These are phyloP conservation scores for Monosporascus sp. DNA, from an alignment of 2,329 filamentous ascomycete genomes.

Conservation along the genomic window DNA sequence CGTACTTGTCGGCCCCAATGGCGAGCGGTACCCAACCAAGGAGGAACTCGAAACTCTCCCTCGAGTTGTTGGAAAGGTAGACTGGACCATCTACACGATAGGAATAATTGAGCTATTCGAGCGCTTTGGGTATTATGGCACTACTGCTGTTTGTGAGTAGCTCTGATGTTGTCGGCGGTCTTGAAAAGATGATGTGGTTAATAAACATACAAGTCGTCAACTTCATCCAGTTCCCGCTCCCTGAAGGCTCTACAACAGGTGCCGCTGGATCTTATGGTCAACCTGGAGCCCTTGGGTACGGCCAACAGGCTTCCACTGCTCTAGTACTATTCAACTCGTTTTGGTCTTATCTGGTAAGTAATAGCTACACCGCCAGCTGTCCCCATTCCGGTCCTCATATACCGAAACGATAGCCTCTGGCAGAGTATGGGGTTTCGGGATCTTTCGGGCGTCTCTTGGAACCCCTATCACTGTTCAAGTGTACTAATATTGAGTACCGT, in stretches of 20 bases:
- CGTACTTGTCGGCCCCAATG: slow-evolving; percentile 21
- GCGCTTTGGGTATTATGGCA: slow-evolving; percentile 62
- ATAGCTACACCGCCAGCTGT: slow-evolving; percentile 13
- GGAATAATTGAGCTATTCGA: slow-evolving; percentile 62
- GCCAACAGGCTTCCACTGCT: slow-evolving; percentile 22
- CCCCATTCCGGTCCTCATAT: too few relatives aligned
- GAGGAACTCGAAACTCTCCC: slow-evolving; percentile 47
- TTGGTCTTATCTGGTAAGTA: slow-evolving; percentile 26
- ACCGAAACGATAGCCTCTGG: background rate
- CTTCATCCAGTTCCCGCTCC: slow-evolving; percentile 55
- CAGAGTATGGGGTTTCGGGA: background rate
- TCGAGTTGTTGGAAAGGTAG: slow-evolving; percentile 50
- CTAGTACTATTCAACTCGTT: slow-evolving; percentile 26
- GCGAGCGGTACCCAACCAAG: slow-evolving; percentile 43
- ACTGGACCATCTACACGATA: slow-evolving; percentile 52
- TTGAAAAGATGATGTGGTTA: background rate
- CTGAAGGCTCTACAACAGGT: slow-evolving; percentile 45
- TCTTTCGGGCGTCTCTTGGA: too few relatives aligned
- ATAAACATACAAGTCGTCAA: slow-evolving; percentile 41
- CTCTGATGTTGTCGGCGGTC: background rate
- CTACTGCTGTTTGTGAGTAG: slow-evolving; percentile 53
- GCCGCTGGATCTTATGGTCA: slow-evolving; percentile 32
- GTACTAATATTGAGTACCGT: too few relatives aligned
- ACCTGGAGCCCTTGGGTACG: slow-evolving; percentile 50
- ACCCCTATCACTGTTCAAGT: too few relatives aligned